These are phyloP conservation scores for Diaporthe sp. DNA, from an alignment of 2,329 filamentous ascomycete genomes.

Conservation along the genomic window DNA sequence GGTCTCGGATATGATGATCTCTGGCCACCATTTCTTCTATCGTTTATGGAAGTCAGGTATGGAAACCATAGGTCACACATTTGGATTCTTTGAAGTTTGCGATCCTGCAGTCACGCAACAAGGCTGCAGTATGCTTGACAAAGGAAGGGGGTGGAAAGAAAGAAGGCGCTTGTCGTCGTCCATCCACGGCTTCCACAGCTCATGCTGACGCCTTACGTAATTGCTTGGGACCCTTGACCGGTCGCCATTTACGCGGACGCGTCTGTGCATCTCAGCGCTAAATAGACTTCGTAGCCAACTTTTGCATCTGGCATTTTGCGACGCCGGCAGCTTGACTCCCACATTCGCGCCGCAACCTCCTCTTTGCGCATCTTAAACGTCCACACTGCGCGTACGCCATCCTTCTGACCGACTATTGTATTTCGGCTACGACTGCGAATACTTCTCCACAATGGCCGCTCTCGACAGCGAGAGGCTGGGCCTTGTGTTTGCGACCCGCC, in stretches of 20 bases:
- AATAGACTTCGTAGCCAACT: slow-evolving; percentile 16
- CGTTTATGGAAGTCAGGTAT: background rate
- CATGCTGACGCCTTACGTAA: background rate
- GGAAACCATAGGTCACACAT: no score
- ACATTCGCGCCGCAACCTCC: background rate
- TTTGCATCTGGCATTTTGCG: background rate
- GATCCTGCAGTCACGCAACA: background rate
- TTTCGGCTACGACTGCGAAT: background rate
- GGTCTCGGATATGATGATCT: background rate
- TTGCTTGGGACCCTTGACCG: background rate
- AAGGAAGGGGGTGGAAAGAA: background rate
- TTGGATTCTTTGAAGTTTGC: background rate
- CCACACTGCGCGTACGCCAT: background rate
- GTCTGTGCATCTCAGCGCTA: slow-evolving; percentile 31
- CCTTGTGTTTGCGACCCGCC: slow-evolving; percentile 67
- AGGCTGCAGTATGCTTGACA: background rate
- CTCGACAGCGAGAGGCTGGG: slow-evolving; percentile 66
- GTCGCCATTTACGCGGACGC: slow-evolving; percentile 18
- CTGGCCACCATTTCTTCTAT: background rate
- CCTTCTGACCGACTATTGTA: background rate
- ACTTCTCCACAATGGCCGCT: slow-evolving; percentile 43
- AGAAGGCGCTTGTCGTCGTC: background rate
- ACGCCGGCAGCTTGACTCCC: background rate
- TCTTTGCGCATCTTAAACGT: background rate
- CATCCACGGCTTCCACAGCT: background rate